Evolutionary conservation across 176 grass and related monocot genomes (phyloP).

Genomic region (Zizania latifolia): DNA sequence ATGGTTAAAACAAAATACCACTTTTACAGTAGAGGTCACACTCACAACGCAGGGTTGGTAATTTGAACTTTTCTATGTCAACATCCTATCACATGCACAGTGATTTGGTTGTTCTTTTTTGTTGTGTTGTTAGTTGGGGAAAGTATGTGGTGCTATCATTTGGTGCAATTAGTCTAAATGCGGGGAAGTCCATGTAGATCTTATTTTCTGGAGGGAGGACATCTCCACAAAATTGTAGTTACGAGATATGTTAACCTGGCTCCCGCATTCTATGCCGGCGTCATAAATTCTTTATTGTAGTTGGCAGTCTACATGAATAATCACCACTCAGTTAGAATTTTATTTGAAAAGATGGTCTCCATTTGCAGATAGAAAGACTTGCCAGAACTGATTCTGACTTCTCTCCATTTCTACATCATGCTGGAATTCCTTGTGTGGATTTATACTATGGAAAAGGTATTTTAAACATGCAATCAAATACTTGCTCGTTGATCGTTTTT

Average conservation of each 20-base stretch:
- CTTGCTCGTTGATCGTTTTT: not conserved
- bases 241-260: not conserved
- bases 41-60: not conserved
- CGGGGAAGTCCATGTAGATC: not conserved
- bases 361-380: conserved; percentile 86
- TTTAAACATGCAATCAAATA: not conserved
- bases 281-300: not conserved
- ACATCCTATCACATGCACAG: not conserved
- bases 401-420: conserved; percentile 80
- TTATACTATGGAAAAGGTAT: conserved; percentile 94
- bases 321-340: not conserved
- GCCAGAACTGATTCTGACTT: conserved; percentile 97
- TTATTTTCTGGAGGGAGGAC: not conserved
- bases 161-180: not conserved
- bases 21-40: not conserved
- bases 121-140: not conserved
- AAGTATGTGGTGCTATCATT: not conserved
- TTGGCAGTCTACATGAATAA: not conserved
- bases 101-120: not conserved
- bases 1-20: not conserved
- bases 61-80: not conserved
- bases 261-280: not conserved
- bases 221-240: not conserved
- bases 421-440: conserved; percentile 79
- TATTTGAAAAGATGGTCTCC: conserved; percentile 16